A percentile compares a stretch with the other conserved stretches of the same genome.
These are phyloP conservation scores for Penicillium pancosmium DNA, from an alignment of 495 filamentous ascomycete genomes.

Conservation along the genomic window DNA sequence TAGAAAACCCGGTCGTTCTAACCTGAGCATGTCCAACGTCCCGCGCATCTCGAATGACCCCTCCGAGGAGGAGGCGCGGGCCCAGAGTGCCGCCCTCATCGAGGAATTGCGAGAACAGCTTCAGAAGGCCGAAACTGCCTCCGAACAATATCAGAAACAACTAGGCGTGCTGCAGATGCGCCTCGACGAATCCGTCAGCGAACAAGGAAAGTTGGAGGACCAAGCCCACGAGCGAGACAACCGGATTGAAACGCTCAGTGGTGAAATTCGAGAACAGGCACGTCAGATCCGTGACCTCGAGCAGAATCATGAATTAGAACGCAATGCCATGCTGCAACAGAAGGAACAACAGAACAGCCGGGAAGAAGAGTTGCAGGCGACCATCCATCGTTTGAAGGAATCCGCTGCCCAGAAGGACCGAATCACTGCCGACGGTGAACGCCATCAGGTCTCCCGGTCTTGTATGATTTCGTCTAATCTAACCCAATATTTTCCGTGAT, in stretches of 20 bases:
- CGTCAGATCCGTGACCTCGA: slow-evolving; percentile 87
- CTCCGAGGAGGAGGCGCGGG: slow-evolving; percentile 62
- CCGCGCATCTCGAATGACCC: slow-evolving; percentile 60
- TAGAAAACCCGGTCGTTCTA: slow-evolving; percentile 61
- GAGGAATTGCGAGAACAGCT: slow-evolving; percentile 84
- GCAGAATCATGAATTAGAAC: slow-evolving; percentile 84
- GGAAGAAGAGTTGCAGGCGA: slow-evolving; percentile 85
- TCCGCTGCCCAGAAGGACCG: slow-evolving; percentile 72
- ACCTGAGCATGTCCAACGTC: slow-evolving; percentile 60
- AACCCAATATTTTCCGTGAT: neutral
- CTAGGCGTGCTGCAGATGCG: slow-evolving; percentile 80
- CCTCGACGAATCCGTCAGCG: slow-evolving; percentile 80
- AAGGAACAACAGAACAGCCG: slow-evolving; percentile 81
- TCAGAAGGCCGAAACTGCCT: slow-evolving; percentile 74
- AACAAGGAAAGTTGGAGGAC: slow-evolving; percentile 86
- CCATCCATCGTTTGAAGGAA: slow-evolving; percentile 90
- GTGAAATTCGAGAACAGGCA: slow-evolving; percentile 75
- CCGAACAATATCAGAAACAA: slow-evolving; percentile 83
- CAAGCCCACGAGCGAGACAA: slow-evolving; percentile 79
- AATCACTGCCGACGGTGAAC: slow-evolving; percentile 63
- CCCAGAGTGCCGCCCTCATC: slow-evolving; percentile 75
- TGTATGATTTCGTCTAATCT: slow-evolving; percentile 47
- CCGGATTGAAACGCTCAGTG: slow-evolving; percentile 74
- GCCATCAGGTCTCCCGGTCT: slow-evolving; percentile 65
- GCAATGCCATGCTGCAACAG: slow-evolving; percentile 83